Conservation (phyloP, 1,139 yeast genomes). For the Lodderomyces pseudojiufengensis region DNA sequence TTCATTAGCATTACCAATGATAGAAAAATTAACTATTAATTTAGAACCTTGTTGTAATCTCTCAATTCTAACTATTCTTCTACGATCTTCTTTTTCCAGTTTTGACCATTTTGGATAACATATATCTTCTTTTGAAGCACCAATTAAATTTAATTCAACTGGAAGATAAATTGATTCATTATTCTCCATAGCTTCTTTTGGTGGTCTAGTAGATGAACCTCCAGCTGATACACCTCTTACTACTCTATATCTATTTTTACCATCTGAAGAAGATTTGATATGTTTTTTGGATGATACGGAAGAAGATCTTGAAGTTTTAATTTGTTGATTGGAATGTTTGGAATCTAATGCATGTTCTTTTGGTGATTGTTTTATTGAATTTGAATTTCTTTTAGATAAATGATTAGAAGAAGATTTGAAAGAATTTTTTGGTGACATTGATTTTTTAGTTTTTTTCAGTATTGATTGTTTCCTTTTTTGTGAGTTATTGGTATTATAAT, state of each 20-base stretch:
- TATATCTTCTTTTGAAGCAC: constrained; percentile 44
- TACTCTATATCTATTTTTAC: constrained; percentile 33
- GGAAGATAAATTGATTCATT: constrained; percentile 38
- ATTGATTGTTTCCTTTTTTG: no score
- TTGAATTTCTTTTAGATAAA: no score
- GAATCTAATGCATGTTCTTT: no score
- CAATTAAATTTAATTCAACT: constrained; percentile 41
- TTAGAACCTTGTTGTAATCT: constrained; percentile 47
- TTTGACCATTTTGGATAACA: constrained; percentile 50
- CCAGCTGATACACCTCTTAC: constrained; percentile 59
- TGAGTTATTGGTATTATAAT: no score
- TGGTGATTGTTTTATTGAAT: no score
- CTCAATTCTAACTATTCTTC: constrained; percentile 58
- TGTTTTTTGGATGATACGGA: constrained; percentile 4
- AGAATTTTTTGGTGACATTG: no score
- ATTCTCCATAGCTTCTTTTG: constrained; percentile 34
- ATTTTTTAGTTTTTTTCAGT: no score
- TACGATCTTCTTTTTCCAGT: constrained; percentile 44
- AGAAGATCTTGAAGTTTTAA: not conserved
- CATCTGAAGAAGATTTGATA: not conserved
- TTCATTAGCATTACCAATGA: constrained; percentile 51
- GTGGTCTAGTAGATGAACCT: constrained; percentile 55
- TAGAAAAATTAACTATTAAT: constrained; percentile 46
- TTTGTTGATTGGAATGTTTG: not conserved
- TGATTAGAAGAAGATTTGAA: no score